phyloP scores from a whole-genome alignment of 495 filamentous ascomycete genomes.

The Lepraria neglecta region DNA sequence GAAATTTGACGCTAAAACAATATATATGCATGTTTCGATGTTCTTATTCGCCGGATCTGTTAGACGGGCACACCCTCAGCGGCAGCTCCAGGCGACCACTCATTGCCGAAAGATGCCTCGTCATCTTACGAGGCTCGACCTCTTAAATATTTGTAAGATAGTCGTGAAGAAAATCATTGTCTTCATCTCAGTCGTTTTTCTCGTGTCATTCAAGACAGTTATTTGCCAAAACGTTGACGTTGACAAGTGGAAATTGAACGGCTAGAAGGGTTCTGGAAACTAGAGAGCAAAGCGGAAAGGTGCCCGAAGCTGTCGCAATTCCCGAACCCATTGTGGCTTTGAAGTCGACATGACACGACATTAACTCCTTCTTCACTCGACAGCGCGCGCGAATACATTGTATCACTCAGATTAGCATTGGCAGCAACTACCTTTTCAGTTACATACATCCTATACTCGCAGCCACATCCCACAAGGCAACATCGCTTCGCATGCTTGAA shows the following conservation, averaged over 20 bases:
- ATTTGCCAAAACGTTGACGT: not conserved
- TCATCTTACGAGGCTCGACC: not conserved
- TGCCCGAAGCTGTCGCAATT: constrained; percentile 9
- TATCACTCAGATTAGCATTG: not conserved
- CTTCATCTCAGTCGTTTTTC: too few species aligned
- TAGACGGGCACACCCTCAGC: not conserved
- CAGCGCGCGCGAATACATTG: not conserved
- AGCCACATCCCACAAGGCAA: not conserved
- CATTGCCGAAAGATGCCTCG: constrained; percentile 10
- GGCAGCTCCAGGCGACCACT: constrained; percentile 9
- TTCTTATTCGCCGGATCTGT: constrained; percentile 5
- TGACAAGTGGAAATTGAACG: not conserved
- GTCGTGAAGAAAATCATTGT: too few species aligned
- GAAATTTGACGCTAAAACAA: not conserved
- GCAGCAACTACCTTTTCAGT: not conserved
- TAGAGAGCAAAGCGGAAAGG: constrained; percentile 12
- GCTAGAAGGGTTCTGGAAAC: constrained; percentile 4
- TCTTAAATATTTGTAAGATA: too few species aligned
- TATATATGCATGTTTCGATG: constrained; percentile 5
- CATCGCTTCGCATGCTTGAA: too few species aligned
- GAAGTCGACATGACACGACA: not conserved
- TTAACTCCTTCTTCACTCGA: not conserved
- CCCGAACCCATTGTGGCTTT: not conserved
- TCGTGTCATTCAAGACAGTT: too few species aligned
- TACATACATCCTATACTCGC: not conserved